Evolutionary conservation across 768 basidiomycete species (phyloP), one percentile per base, ranked within the genome.

Genomic region (Collybia nuda): DNA sequence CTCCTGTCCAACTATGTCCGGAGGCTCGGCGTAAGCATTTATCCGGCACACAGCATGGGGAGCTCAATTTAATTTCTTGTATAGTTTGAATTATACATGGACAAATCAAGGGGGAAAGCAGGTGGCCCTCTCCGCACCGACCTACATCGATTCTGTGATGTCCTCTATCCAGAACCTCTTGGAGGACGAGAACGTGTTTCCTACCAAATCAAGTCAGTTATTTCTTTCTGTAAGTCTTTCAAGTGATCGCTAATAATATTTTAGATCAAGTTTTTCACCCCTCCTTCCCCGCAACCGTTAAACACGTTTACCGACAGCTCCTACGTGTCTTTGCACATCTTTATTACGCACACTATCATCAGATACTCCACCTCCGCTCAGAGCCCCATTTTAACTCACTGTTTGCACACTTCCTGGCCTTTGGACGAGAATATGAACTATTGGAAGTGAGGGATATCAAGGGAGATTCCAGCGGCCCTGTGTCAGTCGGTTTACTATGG

Each of bases 81-180:
- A 6, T 43, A 97, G 94, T 28, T 73, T 97, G 63, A 94, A 91
- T 68, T 98, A 97, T 70, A 86, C 86, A 1, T 98, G 96, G 96
- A 86, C 90, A 51, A 95, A 92, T 62, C 88, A 92, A 60, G 89
- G 86, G 62, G 89, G 93, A 51, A 92, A 93, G 64, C 86, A 88
- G 53, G 86, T 94, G 21, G 76, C 88, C 56, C 77, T 98, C 0
- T 86, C 96, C 1, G 96, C 96, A 12, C 93, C 96, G 5, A 95
- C 91, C 1, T 98, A 98, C 69, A 93, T 98, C 61, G 96, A 98
- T 75, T 96, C 92, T 56, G 96, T 98, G 60, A 93, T 98, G 88
- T 93, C 94, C 3, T 94, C 93, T 77, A 82, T 97, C 22, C 96
- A 98, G 67, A 94, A 90, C 63, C 78, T 96, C 22, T 76, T 98